A percentile compares a stretch with the other conserved stretches of the same genome.
Conservation (phyloP, 2,329 filamentous ascomycete genomes). For the Mollisia scopiformis region DNA sequence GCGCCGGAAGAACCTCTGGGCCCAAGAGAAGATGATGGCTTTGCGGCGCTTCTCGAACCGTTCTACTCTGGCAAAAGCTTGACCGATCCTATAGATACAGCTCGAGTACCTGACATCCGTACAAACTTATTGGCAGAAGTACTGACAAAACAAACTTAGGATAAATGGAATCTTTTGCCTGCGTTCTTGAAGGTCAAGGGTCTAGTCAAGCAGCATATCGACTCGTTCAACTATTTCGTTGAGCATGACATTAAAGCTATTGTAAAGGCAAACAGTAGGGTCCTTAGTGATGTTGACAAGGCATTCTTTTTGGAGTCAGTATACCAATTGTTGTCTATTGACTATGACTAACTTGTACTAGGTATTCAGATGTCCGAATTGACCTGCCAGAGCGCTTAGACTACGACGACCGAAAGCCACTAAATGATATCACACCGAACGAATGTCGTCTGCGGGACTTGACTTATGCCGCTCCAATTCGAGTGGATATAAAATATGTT, state of each 20-base stretch:
- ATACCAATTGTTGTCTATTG: no score
- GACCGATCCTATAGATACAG: conserved; percentile 71
- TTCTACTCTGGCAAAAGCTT: conserved; percentile 67
- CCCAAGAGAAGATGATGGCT: conserved; percentile 42
- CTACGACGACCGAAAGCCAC: conserved; percentile 69
- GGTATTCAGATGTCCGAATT: conserved; percentile 86
- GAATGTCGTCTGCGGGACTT: conserved; percentile 96
- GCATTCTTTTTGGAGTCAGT: conserved; percentile 82
- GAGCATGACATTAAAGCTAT: conserved; percentile 98
- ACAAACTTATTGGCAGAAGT: neutral
- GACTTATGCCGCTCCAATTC: conserved; percentile 95
- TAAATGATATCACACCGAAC: conserved; percentile 84
- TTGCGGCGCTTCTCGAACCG: conserved; percentile 67
- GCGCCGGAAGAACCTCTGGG: conserved; percentile 20
- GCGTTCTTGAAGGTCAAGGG: conserved; percentile 98
- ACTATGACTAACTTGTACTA: conserved; percentile 20
- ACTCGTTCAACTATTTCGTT: conserved; percentile 98
- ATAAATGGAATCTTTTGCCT: conserved; percentile 96
- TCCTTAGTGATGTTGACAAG: conserved; percentile 90
- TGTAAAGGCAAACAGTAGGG: conserved; percentile 84
- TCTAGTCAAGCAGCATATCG: conserved; percentile 83
- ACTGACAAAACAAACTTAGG: conserved; percentile 55
- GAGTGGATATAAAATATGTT: conserved; percentile 89
- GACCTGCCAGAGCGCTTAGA: conserved; percentile 80
- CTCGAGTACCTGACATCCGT: conserved; percentile 39